Base-by-base conservation (phyloP, 345 rosid genomes). In the Linum tenue region DNA sequence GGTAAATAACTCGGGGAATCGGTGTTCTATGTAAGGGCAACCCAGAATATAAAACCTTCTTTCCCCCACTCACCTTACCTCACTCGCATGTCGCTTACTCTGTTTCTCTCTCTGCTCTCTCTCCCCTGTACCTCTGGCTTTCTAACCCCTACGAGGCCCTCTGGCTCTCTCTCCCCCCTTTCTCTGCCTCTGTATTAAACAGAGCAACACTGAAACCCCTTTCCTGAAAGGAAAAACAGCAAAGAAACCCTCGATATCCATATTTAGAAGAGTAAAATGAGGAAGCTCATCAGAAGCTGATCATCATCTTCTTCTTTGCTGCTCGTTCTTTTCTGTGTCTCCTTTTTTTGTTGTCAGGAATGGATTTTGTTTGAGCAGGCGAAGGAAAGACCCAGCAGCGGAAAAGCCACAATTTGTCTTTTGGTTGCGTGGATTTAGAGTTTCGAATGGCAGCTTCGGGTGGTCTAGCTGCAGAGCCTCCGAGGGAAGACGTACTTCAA, bases 401-500 rank as follows among this genome's bases (percentile, higher is more conserved):
- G 53, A 48, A 48, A 9, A 48, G 14, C 15, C 2, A 48, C 6
- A 9, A 48, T 22, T 22, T 22, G 31, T 22, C 31, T 59, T 2
- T 22, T 35, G 5, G 4, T 41, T 41, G 37, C 12, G 22, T 71
- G 31, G 31, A 22, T 53, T 39, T 36, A 50, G 36, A 17, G 15
- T 62, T 58, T 56, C 42, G 57, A 12, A 82, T 83, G 87, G 84
- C 87, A 39, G 75, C 83, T 75, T 75, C 85, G 12, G 62, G 63
- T 50, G 76, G 72, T 41, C 48, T 66, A 51, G 62, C 72, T 9
- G 22, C 82, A 22, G 31, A 83, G 76, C 66, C 82, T 68, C 62
- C 80, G 12, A n/a, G 48, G 43, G 69, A 48, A 56, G 99, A 90
- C 57, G 94, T 86, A 51, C 82, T 86, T 69, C 80, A 90, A 4